phyloP scores from a whole-genome alignment of 805 yeast genomes.

The Teunomyces aglyptinius region DNA sequence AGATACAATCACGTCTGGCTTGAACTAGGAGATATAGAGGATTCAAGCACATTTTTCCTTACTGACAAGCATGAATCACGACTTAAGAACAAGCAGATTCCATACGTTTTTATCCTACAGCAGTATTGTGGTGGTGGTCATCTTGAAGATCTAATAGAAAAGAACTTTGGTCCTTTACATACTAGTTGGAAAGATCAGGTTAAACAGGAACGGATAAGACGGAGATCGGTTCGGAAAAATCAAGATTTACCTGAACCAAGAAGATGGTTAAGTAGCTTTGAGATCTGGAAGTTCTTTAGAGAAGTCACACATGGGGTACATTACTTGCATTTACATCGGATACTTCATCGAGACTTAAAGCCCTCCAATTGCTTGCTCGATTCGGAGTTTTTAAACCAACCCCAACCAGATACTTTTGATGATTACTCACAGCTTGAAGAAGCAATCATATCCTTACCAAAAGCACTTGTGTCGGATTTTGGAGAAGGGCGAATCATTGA shows the following conservation, averaged over 20 bases:
- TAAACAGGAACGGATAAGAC: constrained; percentile 23
- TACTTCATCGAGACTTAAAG: constrained; percentile 85
- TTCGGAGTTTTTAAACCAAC: constrained; percentile 18
- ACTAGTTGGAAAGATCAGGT: constrained; percentile 28
- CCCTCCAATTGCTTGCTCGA: constrained; percentile 82
- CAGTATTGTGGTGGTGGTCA: constrained; percentile 91
- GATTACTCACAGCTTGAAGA: constrained; percentile 12
- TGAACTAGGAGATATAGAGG: constrained; percentile 60
- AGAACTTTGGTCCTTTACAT: constrained; percentile 21
- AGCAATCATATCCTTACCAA: constrained; percentile 46
- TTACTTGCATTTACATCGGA: constrained; percentile 69
- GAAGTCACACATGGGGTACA: constrained; percentile 71
- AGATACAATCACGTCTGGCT: constrained; percentile 92
- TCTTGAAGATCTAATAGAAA: constrained; percentile 58
- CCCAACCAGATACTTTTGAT: background rate
- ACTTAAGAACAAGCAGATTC: constrained; percentile 36
- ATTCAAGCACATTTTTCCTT: constrained; percentile 34
- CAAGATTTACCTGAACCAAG: background rate
- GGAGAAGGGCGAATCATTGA: constrained; percentile 86
- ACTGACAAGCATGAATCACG: constrained; percentile 11
- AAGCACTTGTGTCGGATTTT: constrained; percentile 80
- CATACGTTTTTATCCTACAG: constrained; percentile 77
- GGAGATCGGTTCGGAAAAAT: constrained; percentile 12
- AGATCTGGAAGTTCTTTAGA: constrained; percentile 63
- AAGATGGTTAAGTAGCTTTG: constrained; percentile 49